Evolutionary conservation across 768 basidiomycete genomes (phyloP), one percentile per base, ranked within the genome.

Genomic region (Polyporus arcularius): DNA sequence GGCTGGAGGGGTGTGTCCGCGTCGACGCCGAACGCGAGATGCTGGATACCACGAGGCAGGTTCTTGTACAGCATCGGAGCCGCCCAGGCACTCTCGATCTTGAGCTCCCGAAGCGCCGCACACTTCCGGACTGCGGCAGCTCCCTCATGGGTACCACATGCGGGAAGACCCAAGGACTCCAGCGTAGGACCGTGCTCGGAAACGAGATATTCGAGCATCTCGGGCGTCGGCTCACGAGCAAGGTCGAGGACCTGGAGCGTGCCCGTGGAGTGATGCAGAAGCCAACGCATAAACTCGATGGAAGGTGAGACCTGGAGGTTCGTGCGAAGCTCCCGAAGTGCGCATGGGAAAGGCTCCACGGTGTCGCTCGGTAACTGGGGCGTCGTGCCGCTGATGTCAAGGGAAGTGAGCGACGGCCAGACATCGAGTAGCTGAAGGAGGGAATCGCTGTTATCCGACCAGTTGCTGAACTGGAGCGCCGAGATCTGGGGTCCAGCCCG

Each of bases 231-330:
- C 61, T 89, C 84, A 58, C 87, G 79, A 53, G 82, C 82, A 57
- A 90, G 75, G 57, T 86, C 83, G 57, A 90, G 75, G 32, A 75
- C 71, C 56, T 77, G 77, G 48, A 89, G 76, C n/a, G 78, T 77
- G 46, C 70, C 71, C 26, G 72, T 64, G 38, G 87, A 87, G 58
- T 82, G 78, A 66, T 83, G 80, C 28, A 90, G 83, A 57, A 92
- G 82, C 89, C 89, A 90, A 40, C 80, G 76, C 65, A 88, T 73
- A 71, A 90, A 86, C 39, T 87, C 85, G 48, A 82, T 68, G 3
- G 85, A 80, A 21, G 87, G 86, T 7, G 82, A 72, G n/a, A 76
- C 70, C 69, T 89, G 88, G 72, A 86, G 85, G 73, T 88, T 88
- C 73, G 89, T 78, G 59, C 82, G 79, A 42, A 91, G 76, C 65